phyloP scores from a whole-genome alignment of 306 rosid genomes.

The Biancaea sappan region DNA sequence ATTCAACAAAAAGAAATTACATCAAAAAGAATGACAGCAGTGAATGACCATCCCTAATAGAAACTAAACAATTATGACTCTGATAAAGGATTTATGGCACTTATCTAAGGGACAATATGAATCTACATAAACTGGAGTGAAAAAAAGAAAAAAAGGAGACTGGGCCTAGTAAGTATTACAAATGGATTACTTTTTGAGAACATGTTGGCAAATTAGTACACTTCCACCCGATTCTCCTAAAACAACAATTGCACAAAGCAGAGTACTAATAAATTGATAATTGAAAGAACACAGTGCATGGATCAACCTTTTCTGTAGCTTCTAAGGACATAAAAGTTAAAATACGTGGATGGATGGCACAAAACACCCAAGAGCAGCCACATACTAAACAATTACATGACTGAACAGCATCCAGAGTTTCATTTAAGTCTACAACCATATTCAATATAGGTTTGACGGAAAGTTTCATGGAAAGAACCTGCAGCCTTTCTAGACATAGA shows the following conservation, averaged over 20 bases:
- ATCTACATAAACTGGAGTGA: conserved; percentile 12
- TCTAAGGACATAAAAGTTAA: neutral
- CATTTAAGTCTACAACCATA: neutral
- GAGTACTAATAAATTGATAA: conserved; percentile 9
- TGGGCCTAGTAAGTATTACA: neutral
- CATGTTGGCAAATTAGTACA: neutral
- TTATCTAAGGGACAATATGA: neutral
- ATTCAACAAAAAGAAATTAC: conserved; percentile 27
- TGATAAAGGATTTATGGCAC: neutral
- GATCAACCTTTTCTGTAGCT: conserved; percentile 4
- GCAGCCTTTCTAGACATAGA: conserved; percentile 52
- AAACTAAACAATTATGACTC: conserved; percentile 9
- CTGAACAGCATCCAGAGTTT: conserved; percentile 18
- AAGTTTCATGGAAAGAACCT: conserved; percentile 49
- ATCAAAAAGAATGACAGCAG: conserved; percentile 13
- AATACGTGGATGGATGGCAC: conserved; percentile 9
- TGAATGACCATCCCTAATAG: conserved; percentile 9
- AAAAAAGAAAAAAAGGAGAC: conserved; percentile 25
- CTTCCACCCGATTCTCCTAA: neutral
- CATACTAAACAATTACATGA: conserved; percentile 7
- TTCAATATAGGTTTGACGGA: conserved; percentile 1
- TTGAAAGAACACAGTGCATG: conserved; percentile 28
- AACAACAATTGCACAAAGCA: neutral
- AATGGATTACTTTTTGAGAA: conserved; percentile 11
- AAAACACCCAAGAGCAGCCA: conserved; percentile 13